Conservation (phyloP, 2,329 filamentous ascomycete genomes). For the Fusarium floridanum region DNA sequence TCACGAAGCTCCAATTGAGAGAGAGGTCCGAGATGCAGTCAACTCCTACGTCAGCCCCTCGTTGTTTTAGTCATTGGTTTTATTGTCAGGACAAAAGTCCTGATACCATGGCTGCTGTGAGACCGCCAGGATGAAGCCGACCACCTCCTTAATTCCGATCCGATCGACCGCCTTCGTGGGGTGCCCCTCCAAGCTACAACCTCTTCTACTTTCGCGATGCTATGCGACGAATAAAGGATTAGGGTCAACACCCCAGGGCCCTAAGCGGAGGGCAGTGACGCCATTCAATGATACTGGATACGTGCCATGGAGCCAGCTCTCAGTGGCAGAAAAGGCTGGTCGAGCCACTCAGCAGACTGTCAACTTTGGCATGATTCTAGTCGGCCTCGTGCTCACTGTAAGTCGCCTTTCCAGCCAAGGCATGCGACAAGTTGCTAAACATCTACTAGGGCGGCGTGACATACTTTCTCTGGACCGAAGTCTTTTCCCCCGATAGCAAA, state of each 20-base stretch:
- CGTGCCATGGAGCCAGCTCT: slow-evolving; percentile 85
- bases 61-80: background rate
- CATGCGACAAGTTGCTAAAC: slow-evolving; percentile 9
- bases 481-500: slow-evolving; percentile 87
- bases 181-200: slow-evolving; percentile 50
- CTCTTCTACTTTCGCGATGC: slow-evolving; percentile 58
- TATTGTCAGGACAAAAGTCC: slow-evolving; percentile 29
- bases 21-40: background rate
- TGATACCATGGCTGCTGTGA: slow-evolving; percentile 52
- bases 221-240: slow-evolving; percentile 72
- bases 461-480: slow-evolving; percentile 83
- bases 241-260: slow-evolving; percentile 52
- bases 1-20: slow-evolving; percentile 9
- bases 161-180: slow-evolving; percentile 49
- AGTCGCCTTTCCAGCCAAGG: background rate
- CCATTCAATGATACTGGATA: slow-evolving; percentile 88
- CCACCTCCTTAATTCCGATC: slow-evolving; percentile 53
- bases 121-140: slow-evolving; percentile 62
- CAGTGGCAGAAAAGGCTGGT: slow-evolving; percentile 80
- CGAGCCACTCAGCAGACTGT: slow-evolving; percentile 91
- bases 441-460: slow-evolving; percentile 75
- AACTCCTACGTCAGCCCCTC: background rate
- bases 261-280: slow-evolving; percentile 79
- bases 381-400: slow-evolving; percentile 83
- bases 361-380: slow-evolving; percentile 83